A percentile compares a stretch with the other conserved stretches of the same genome.
Conservation (phyloP, 2,329 filamentous ascomycete genomes). For the Xylariaceae sp. region DNA sequence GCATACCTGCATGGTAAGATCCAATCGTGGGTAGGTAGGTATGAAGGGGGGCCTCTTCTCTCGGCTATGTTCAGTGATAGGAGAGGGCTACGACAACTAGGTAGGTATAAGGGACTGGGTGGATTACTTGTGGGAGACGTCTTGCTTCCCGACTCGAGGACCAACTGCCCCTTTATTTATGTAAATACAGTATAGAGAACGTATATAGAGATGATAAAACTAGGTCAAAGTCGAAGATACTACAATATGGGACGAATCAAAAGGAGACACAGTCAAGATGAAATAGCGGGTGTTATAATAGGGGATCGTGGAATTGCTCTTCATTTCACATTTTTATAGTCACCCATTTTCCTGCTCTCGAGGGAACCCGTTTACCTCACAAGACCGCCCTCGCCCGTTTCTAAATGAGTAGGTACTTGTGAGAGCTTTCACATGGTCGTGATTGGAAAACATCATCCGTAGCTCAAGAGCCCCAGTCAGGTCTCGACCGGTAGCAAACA, state of each 20-base stretch:
- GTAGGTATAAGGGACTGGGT: too few species aligned
- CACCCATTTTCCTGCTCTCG: constrained; percentile 16
- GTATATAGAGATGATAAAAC: too few species aligned
- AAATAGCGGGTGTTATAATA: not conserved
- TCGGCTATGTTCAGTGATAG: too few species aligned
- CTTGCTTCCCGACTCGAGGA: too few species aligned
- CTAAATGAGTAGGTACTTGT: constrained; percentile 15
- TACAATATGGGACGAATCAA: not conserved
- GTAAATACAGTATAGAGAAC: too few species aligned
- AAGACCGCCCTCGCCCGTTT: constrained; percentile 10
- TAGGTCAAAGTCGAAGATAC: too few species aligned
- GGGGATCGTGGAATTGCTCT: constrained; percentile 1
- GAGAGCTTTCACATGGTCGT: constrained; percentile 4
- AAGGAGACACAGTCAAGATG: not conserved
- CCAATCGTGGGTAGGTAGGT: too few species aligned
- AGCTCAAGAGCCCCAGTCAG: constrained; percentile 11
- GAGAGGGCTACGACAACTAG: too few species aligned
- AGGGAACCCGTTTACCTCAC: constrained; percentile 9
- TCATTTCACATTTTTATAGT: constrained; percentile 9
- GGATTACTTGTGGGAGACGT: too few species aligned
- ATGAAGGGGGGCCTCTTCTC: too few species aligned
- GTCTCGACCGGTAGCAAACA: constrained; percentile 13
- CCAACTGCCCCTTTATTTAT: too few species aligned
- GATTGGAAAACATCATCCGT: constrained; percentile 15
- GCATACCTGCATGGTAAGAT: too few species aligned